Evolutionary conservation across 495 filamentous ascomycete genomes (phyloP).

Genomic region (Elasticomyces elasticus): DNA sequence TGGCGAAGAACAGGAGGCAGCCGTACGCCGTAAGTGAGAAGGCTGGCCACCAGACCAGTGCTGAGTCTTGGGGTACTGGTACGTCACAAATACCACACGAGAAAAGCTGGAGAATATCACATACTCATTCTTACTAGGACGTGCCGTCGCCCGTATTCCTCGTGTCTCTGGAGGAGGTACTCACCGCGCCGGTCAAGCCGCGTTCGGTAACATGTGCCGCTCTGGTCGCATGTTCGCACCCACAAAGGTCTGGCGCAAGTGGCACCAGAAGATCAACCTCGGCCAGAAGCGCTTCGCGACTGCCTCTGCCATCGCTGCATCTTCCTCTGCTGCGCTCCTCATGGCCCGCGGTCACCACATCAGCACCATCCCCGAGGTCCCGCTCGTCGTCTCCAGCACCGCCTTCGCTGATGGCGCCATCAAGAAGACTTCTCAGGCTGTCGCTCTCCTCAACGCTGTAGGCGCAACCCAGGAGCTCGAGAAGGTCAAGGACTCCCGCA

Average conservation of each 20-base stretch:
- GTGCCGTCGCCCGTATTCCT: constrained; percentile 99
- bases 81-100: constrained; percentile 38
- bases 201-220: constrained; percentile 99
- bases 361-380: constrained; percentile 84
- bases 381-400: constrained; percentile 84
- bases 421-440: constrained; percentile 79
- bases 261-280: constrained; percentile 99
- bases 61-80: constrained; percentile 99
- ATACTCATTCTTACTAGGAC: constrained; percentile 51
- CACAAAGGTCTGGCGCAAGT: constrained; percentile 99
- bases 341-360: constrained; percentile 95
- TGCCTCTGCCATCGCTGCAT: constrained; percentile 91
- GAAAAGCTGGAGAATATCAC: constrained; percentile 19
- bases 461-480: constrained; percentile 83
- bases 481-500: constrained; percentile 88
- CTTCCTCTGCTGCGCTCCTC: constrained; percentile 84
- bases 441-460: constrained; percentile 75
- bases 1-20: constrained; percentile 99
- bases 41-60: constrained; percentile 98
- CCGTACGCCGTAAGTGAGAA: constrained; percentile 99
- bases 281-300: constrained; percentile 98
- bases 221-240: constrained; percentile 99
- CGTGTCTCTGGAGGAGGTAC: constrained; percentile 99
- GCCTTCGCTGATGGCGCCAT: constrained; percentile 67
- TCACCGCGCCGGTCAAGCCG: constrained; percentile 98